A percentile compares a stretch with the other conserved stretches of the same genome.
Conservation (phyloP, 495 filamentous ascomycete genomes). For the Penicillium coprophilum region DNA sequence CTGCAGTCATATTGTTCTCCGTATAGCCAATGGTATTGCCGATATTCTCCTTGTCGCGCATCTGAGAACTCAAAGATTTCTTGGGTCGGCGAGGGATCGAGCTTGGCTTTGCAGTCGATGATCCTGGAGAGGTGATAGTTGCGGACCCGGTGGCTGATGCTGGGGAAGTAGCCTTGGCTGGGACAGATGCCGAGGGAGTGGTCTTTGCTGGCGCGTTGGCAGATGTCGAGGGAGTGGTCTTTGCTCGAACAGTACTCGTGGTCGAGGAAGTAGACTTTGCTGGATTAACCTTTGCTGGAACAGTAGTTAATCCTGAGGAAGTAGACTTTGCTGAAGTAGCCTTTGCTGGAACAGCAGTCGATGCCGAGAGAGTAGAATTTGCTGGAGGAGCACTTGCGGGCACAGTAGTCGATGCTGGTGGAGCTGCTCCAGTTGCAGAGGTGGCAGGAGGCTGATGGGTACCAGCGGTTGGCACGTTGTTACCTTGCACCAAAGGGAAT, state of each 20-base stretch:
- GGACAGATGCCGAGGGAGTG: not conserved
- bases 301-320: too few species aligned
- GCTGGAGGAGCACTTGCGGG: too few species aligned
- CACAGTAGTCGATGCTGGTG: not conserved
- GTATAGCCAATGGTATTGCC: not conserved
- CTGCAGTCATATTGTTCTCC: not conserved
- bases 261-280: too few species aligned
- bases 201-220: not conserved
- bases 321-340: too few species aligned
- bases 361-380: too few species aligned
- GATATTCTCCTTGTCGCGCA: not conserved
- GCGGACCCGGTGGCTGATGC: not conserved
- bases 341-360: too few species aligned
- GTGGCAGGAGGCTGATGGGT: not conserved
- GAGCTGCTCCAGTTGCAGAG: not conserved
- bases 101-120: not conserved
- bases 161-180: not conserved
- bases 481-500: not conserved
- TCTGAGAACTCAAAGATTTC: not conserved
- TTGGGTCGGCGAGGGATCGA: not conserved
- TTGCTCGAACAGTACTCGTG: too few species aligned
- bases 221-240: too few species aligned
- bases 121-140: not conserved
- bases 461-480: not conserved
- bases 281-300: too few species aligned